Conservation (phyloP, 345 rosid species). For the Pugionium dolabratum region DNA sequence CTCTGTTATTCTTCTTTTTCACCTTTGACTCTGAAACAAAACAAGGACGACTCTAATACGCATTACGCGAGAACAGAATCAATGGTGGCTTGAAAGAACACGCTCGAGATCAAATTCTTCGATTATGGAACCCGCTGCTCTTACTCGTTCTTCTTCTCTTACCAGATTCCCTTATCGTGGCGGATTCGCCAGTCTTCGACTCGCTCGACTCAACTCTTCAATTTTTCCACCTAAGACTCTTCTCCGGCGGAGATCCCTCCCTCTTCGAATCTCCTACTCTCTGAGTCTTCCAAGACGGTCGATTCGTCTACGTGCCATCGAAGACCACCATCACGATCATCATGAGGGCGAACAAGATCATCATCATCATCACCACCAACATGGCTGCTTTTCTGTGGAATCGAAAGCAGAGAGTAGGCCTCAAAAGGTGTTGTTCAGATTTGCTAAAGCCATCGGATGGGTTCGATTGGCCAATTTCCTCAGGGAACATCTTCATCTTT, state of each 20-base stretch:
- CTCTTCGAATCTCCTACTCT: constrained; percentile 36
- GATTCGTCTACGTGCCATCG: constrained; percentile 35
- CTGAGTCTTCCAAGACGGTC: constrained; percentile 26
- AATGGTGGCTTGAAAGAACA: constrained; percentile 30
- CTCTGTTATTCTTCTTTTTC: neutral
- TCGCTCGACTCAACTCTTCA: constrained; percentile 46
- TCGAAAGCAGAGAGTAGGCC: constrained; percentile 46
- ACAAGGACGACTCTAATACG: no score
- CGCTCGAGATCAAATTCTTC: constrained; percentile 12
- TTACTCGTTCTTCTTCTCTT: constrained; percentile 44
- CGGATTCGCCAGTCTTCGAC: constrained; percentile 39
- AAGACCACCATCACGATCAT: constrained; percentile 38
- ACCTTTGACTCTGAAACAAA: no score
- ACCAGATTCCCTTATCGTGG: constrained; percentile 44
- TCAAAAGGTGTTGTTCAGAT: constrained; percentile 53
- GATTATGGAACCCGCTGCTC: constrained; percentile 52
- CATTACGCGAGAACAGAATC: constrained; percentile 37
- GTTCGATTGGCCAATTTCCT: constrained; percentile 66
- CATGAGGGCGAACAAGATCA: constrained; percentile 39
- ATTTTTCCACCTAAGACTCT: constrained; percentile 27
- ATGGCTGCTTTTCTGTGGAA: constrained; percentile 35
- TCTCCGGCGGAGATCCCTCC: constrained; percentile 35
- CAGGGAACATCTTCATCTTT: constrained; percentile 81
- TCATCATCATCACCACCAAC: constrained; percentile 48
- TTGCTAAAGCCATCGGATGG: constrained; percentile 80